A percentile compares a stretch with the other conserved stretches of the same genome.
These are phyloP conservation scores for Fraxinus cuspidata DNA, from an alignment of 257 asterid genomes.

Conservation along the genomic window DNA sequence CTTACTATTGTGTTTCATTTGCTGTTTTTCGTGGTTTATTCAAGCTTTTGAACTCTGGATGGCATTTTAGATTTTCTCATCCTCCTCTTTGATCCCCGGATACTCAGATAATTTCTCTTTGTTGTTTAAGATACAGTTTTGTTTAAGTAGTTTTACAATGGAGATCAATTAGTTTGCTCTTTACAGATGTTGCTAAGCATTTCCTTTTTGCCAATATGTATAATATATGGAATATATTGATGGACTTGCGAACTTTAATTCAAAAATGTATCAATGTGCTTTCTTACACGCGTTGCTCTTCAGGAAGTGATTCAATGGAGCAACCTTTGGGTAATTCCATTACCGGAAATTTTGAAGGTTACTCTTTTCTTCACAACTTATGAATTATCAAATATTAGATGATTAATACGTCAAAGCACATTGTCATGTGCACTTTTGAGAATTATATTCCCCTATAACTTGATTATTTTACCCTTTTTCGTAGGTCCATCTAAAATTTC, in stretches of 20 bases:
- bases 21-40: background rate
- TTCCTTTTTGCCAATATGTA: background rate
- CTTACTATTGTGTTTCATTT: background rate
- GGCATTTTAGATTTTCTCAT: conserved; percentile 6
- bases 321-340: conserved; percentile 30
- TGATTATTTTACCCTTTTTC: conserved; percentile 20
- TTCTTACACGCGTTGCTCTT: conserved; percentile 7
- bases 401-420: too few species aligned
- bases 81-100: conserved; percentile 10
- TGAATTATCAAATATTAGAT: conserved; percentile 19
- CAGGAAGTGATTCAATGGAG: conserved; percentile 52
- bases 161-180: conserved; percentile 3
- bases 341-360: conserved; percentile 36
- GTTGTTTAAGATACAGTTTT: conserved; percentile 3
- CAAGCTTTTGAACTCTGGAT: conserved; percentile 20
- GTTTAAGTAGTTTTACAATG: conserved; percentile 1
- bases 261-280: conserved; percentile 19
- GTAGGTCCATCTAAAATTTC: conserved; percentile 38
- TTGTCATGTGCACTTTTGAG: too few species aligned
- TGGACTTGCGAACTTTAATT: background rate
- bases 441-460: conserved; percentile 7
- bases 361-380: background rate
- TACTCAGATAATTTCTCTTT: conserved; percentile 3
- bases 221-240: background rate
- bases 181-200: conserved; percentile 8